Base-by-base conservation (phyloP, 768 basidiomycete species). In the Amanita subjunquillea region DNA sequence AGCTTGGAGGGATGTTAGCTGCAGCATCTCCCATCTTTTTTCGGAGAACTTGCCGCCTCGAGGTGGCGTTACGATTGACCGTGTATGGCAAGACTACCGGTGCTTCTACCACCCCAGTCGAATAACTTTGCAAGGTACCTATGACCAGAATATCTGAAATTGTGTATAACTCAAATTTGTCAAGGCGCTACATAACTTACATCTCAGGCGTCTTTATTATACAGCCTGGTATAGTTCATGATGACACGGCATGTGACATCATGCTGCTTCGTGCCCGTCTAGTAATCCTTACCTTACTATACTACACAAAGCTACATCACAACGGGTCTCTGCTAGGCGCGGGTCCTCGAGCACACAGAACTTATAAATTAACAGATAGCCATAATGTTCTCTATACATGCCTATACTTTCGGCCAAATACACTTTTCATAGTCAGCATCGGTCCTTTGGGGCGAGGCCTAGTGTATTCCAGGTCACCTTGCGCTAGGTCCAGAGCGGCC, bases 21-120 rank as follows among this genome's bases (percentile, higher is more conserved):
- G 82, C 60, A 66, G 75, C 17, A 72, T 83, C 50, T 85, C 84
- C 25, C 80, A 77, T 37, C 67, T 85, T 40, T 81, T 84, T 61
- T 69, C 73, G 7, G 69, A 69, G 32, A 50, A 69, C 56, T 62
- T 67, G 23, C 69, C 70, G 27, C 40, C 41, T 20, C 70, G 68
- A 51, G 74, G 71, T 51, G 83, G 83, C 15, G 71, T 85, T 59
- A 77, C 72, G 2, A 79, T 86, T 47, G 82, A 85, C 62, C 78
- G 75, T 54, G 68, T 80, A 51, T 85, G 83, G 80, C 72, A 78
- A 56, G 83, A 86, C 60, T 73, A 81, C 65, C 76, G 79, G 51
- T 79, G 80, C 61, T 80, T 43, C 42, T 51, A 44, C 30, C 27
- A 41, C 40, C 34, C 43, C 10, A 30, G 32, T 30, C 41, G 22